These are phyloP conservation scores for Ustulina deusta DNA, from an alignment of 2,329 filamentous ascomycete species.

Conservation along the genomic window DNA sequence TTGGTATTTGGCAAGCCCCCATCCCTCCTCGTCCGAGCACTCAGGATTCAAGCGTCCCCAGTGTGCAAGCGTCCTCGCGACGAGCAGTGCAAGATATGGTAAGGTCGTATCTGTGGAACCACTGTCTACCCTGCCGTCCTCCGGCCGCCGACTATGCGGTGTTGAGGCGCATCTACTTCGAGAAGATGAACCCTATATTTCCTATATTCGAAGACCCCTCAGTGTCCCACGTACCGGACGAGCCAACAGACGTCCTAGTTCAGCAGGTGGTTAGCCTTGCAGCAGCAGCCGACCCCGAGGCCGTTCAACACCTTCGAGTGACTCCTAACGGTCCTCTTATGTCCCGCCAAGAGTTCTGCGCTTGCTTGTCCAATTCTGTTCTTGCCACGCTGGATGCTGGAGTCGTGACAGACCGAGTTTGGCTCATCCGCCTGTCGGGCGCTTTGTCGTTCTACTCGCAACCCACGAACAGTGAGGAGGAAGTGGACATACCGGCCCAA, in stretches of 20 bases:
- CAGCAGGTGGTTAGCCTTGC: slow-evolving; percentile 68
- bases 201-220: slow-evolving; percentile 60
- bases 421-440: slow-evolving; percentile 65
- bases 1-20: slow-evolving; percentile 66
- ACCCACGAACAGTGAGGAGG: slow-evolving; percentile 63
- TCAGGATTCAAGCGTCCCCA: slow-evolving; percentile 25
- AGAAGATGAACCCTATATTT: slow-evolving; percentile 67
- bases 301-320: slow-evolving; percentile 60
- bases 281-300: slow-evolving; percentile 62
- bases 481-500: slow-evolving; percentile 66
- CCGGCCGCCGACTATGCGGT: slow-evolving; percentile 60
- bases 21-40: slow-evolving; percentile 38
- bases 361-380: slow-evolving; percentile 61
- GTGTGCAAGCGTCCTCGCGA: slow-evolving; percentile 43
- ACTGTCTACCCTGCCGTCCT: slow-evolving; percentile 63
- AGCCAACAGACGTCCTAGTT: slow-evolving; percentile 56
- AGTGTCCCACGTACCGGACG: slow-evolving; percentile 46
- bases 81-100: slow-evolving; percentile 48
- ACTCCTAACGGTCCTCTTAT: slow-evolving; percentile 56
- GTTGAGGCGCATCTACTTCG: slow-evolving; percentile 60
- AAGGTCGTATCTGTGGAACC: slow-evolving; percentile 58
- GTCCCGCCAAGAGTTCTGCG: slow-evolving; percentile 61
- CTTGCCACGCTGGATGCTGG: slow-evolving; percentile 65
- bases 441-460: slow-evolving; percentile 71
- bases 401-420: slow-evolving; percentile 65